Evolutionary conservation across 768 basidiomycete genomes (phyloP).

Genomic region (Paxillus involutus): DNA sequence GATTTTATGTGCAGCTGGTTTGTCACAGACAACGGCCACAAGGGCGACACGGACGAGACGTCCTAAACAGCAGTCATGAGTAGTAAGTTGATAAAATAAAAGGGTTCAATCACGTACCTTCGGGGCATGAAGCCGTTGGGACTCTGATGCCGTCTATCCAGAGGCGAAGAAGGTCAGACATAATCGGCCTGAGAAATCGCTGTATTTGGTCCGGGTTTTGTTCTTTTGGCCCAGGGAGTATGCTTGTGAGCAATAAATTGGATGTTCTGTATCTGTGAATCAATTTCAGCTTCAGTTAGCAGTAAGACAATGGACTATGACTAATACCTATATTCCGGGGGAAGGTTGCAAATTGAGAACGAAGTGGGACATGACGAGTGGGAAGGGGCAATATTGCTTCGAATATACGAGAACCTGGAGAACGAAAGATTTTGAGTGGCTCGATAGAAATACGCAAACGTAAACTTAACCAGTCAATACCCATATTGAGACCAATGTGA

Average conservation of each 20-base stretch:
- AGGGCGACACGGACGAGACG: conserved; percentile 31
- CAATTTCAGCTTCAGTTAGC: too few species aligned
- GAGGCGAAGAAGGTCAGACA: conserved; percentile 27
- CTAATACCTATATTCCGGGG: conserved; percentile 22
- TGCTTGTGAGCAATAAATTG: conserved; percentile 23
- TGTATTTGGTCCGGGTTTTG: conserved; percentile 27
- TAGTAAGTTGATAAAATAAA: not conserved
- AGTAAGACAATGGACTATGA: too few species aligned
- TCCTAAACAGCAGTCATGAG: not conserved
- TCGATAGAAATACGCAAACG: too few species aligned
- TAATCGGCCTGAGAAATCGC: conserved; percentile 20
- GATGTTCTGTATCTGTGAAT: conserved; percentile 23
- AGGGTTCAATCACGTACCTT: conserved; percentile 5
- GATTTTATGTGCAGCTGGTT: conserved; percentile 38
- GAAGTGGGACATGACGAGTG: conserved; percentile 36
- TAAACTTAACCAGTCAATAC: conserved; percentile 32
- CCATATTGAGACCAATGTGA: conserved; percentile 28
- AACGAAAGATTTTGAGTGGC: too few species aligned
- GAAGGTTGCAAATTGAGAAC: conserved; percentile 32
- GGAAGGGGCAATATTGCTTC: conserved; percentile 34
- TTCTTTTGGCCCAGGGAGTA: conserved; percentile 31
- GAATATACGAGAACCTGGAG: conserved; percentile 34
- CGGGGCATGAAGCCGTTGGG: conserved; percentile 20
- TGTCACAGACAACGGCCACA: conserved; percentile 37
- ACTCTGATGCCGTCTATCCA: conserved; percentile 27